phyloP scores from a whole-genome alignment of 2,329 filamentous ascomycete genomes.

The Apiospora sp. region DNA sequence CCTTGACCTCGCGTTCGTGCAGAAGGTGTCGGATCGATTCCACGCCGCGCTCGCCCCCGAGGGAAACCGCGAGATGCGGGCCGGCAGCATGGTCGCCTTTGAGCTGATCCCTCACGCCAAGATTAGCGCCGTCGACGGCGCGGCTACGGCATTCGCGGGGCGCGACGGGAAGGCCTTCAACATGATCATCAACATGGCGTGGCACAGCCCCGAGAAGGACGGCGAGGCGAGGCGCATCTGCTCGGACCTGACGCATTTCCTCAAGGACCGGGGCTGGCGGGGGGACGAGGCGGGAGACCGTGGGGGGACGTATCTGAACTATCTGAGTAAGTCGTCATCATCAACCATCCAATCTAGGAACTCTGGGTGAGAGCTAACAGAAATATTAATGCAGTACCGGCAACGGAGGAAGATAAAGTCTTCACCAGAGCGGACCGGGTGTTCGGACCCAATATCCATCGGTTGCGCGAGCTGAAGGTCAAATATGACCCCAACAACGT shows the following conservation, averaged over 20 bases:
- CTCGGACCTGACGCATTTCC: slow-evolving; percentile 37
- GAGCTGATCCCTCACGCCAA: slow-evolving; percentile 53
- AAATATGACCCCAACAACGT: slow-evolving; percentile 45
- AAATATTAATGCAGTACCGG: not conserved
- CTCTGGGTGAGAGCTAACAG: not conserved
- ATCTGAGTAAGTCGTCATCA: slow-evolving; percentile 22
- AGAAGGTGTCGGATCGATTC: slow-evolving; percentile 42
- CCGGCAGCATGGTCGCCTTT: slow-evolving; percentile 46
- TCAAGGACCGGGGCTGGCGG: slow-evolving; percentile 24
- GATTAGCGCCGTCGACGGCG: slow-evolving; percentile 42
- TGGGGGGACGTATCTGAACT: slow-evolving; percentile 26
- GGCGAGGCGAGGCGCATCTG: slow-evolving; percentile 48
- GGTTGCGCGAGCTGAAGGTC: slow-evolving; percentile 43
- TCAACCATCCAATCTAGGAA: not conserved
- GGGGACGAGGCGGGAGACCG: slow-evolving; percentile 22
- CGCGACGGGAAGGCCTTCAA: slow-evolving; percentile 52
- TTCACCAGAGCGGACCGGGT: slow-evolving; percentile 35
- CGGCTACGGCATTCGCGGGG: slow-evolving; percentile 54
- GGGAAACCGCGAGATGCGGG: slow-evolving; percentile 35
- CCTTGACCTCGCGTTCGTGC: slow-evolving; percentile 44
- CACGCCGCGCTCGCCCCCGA: slow-evolving; percentile 33
- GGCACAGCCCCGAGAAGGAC: slow-evolving; percentile 50
- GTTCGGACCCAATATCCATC: slow-evolving; percentile 42
- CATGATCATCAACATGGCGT: slow-evolving; percentile 49
- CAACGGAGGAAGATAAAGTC: slow-evolving; percentile 23